Percentiles rank a stretch among this genome's conserved stretches.
These are phyloP conservation scores for Lepidopterella palustris DNA, from an alignment of 495 filamentous ascomycete genomes.

Conservation along the genomic window DNA sequence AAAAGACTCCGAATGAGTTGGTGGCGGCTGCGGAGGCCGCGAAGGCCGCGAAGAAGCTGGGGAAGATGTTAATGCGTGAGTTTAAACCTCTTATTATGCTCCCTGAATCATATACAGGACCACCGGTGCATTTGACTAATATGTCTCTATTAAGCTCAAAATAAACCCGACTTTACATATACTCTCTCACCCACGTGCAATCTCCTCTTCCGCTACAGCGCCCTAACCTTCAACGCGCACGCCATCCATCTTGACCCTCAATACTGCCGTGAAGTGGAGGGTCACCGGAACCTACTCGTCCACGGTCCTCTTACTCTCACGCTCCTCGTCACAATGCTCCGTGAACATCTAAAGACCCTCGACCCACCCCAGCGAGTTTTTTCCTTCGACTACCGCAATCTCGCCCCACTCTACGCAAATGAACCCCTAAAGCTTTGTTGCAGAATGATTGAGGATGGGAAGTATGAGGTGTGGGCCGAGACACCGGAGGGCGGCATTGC, in stretches of 20 bases:
- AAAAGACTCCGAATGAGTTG: slow-evolving; percentile 31
- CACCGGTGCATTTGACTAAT: background rate
- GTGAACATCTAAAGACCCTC: slow-evolving; percentile 40
- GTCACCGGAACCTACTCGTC: slow-evolving; percentile 66
- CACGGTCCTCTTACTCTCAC: slow-evolving; percentile 80
- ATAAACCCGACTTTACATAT: slow-evolving; percentile 53
- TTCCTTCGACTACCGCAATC: slow-evolving; percentile 67
- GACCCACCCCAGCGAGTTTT: slow-evolving; percentile 34
- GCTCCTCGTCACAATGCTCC: slow-evolving; percentile 61
- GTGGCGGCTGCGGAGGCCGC: slow-evolving; percentile 21
- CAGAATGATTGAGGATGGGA: slow-evolving; percentile 19
- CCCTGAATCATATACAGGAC: background rate
- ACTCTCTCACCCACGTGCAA: slow-evolving; percentile 53
- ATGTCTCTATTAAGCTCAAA: slow-evolving; percentile 17
- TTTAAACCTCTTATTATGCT: slow-evolving; percentile 9
- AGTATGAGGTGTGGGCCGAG: slow-evolving; percentile 34
- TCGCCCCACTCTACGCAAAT: slow-evolving; percentile 72
- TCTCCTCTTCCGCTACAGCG: slow-evolving; percentile 78
- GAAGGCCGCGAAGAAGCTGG: slow-evolving; percentile 9
- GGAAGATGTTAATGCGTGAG: slow-evolving; percentile 27
- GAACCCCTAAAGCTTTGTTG: slow-evolving; percentile 45
- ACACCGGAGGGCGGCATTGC: slow-evolving; percentile 32
- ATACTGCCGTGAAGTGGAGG: slow-evolving; percentile 65
- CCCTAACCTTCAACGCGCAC: slow-evolving; percentile 81
- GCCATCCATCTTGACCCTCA: slow-evolving; percentile 71